Base-by-base conservation (phyloP, 371 early-diverging fungal genomes). In the Vittaforma corneae region DNA sequence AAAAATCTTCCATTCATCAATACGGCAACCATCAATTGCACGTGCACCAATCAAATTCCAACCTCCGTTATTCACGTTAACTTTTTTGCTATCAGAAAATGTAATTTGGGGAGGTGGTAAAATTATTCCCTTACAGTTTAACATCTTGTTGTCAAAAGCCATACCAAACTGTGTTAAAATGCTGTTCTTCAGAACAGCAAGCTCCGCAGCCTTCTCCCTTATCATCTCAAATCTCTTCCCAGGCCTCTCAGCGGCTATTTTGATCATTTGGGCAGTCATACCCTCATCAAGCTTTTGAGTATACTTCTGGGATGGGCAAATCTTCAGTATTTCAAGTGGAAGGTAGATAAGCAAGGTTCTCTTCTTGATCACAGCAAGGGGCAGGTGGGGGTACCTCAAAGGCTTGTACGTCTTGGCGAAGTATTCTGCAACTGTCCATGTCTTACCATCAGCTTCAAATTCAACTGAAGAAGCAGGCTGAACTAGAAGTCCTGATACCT, bases 261-360 rank as follows among this genome's bases (percentile, higher is more conserved):
- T 58, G 0, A 75, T 62, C 50, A 75, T 35, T 6, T 62, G n/a
- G 14, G 59, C 14, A 0, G 68, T 72, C 40, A 67, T 73, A 22
- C 22, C 20, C 32, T 75, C 76, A 48, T 59, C 44, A 22, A 75
- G 42, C 44, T 73, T 75, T 24, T 65, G 54, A 26, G 18, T 14
- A 54, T 73, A 73, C 35, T 62, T 66, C 30, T 72, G 72, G 0
- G 16, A 44, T 22, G 46, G 56, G 11, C 20, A 0, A 45, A 75
- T 63, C 20, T 67, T 56, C 6, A 62, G 22, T 22, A 75, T 72
- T 56, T 75, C 75, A 18, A 75, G 62, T 5, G 75, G 75, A 18
- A 71, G 47, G 55, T 29, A 71, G n/a, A 64, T 30, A 16, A 59
- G 32, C 35, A 42, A 33, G 9, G 28, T 61, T 46, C 46, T 58